Conservation (phyloP, 345 rosid genomes). For the Noccaea bulbosa region DNA sequence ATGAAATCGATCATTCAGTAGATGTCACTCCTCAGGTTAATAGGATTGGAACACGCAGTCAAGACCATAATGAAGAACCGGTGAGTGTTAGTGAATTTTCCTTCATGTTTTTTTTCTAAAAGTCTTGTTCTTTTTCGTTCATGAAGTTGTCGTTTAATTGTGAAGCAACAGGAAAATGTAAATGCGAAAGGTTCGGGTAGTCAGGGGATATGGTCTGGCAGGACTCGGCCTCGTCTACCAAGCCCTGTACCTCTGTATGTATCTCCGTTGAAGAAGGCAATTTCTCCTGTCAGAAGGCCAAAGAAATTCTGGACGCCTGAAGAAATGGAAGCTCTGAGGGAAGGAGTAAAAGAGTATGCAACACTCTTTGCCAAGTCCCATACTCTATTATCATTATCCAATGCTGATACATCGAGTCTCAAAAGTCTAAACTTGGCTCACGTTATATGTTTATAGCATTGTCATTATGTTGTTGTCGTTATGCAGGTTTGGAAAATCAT, state of each 20-base stretch:
- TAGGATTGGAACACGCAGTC: conserved; percentile 19
- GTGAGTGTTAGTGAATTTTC: conserved; percentile 14
- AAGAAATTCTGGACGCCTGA: conserved; percentile 39
- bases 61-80: conserved; percentile 4
- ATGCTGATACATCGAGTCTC: conserved; percentile 2
- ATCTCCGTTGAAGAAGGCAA: conserved; percentile 26
- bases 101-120: conserved; percentile 1
- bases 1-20: conserved; percentile 2
- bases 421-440: conserved; percentile 21
- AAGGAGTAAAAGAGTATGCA: conserved; percentile 44
- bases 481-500: conserved; percentile 38
- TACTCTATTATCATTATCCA: conserved; percentile 8
- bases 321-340: conserved; percentile 43
- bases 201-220: conserved; percentile 34
- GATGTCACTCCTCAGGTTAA: conserved; percentile 33
- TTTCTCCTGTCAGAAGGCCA: conserved; percentile 28
- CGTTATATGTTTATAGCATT: conserved; percentile 5
- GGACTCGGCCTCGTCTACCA: conserved; percentile 36
- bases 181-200: conserved; percentile 29
- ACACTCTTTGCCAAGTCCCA: neutral
- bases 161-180: conserved; percentile 33
- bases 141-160: conserved; percentile 26
- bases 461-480: conserved; percentile 19
- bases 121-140: conserved; percentile 20
- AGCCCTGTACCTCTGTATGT: conserved; percentile 26